phyloP scores from a whole-genome alignment of 106 monocot species.

The Dactylorhiza incarnata region DNA sequence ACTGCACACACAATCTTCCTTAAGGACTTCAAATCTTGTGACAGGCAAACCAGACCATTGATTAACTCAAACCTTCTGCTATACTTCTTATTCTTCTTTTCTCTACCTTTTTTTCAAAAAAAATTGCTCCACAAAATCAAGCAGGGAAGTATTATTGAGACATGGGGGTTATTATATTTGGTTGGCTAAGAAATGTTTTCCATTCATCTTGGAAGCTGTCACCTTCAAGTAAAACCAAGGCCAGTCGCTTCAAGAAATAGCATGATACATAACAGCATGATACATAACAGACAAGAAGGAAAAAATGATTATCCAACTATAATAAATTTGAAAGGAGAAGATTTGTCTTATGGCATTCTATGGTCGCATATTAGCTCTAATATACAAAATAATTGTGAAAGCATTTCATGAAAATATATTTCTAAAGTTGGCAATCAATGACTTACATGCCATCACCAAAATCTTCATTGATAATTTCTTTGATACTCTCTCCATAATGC shows the following conservation, averaged over 20 bases:
- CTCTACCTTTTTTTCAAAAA: too few species aligned
- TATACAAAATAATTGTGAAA: not conserved
- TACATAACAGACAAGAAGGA: not conserved
- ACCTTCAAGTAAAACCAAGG: not conserved
- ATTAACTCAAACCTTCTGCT: too few species aligned
- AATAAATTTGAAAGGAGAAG: not conserved
- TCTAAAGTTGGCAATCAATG: not conserved
- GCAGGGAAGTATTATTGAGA: too few species aligned
- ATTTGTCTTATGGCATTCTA: not conserved
- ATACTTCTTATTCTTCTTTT: too few species aligned
- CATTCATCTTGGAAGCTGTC: not conserved
- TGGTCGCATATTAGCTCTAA: not conserved
- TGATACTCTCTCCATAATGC: constrained; percentile 97
- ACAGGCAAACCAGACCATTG: too few species aligned
- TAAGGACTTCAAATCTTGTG: too few species aligned
- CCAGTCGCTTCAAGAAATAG: not conserved
- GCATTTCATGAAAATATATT: not conserved
- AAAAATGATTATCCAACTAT: not conserved
- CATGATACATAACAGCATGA: not conserved
- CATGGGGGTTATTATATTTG: too few species aligned
- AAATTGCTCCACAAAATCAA: too few species aligned
- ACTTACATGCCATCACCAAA: constrained; percentile 98
- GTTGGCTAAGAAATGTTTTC: not conserved
- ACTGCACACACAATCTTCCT: too few species aligned
- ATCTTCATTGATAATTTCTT: constrained; percentile 90